Evolutionary conservation across 306 rosid genomes (phyloP), one percentile per base, ranked within the genome.

Genomic region (Senna siamea): DNA sequence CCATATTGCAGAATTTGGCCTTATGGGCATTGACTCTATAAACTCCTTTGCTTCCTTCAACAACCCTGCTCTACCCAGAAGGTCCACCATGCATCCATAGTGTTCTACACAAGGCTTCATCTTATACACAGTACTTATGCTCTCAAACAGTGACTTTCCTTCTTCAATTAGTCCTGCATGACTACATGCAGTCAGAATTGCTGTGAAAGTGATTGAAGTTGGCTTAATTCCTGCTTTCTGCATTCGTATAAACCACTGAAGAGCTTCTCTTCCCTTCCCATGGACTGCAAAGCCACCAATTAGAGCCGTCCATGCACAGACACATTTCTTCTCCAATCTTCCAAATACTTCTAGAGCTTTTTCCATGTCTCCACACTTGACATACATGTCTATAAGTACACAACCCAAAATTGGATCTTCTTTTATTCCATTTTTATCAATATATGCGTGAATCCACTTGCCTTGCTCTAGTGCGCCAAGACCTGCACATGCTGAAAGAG

Each of bases 61-160:
- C 77, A 77, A 73, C 59, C 85, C 92, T 38, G 87, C 87, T 2
- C 88, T 79, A 53, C 92, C 87, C 17, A 81, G 73, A 47, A 88
- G 88, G 50, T 88, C 92, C 63, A 85, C 90, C 85, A 88, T 85
- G 76, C 90, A 85, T 18, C 90, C 88, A 51, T 79, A 83, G 74
- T 88, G 90, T 66, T 88, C 87, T 43, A 85, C 72, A 34, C 74
- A 66, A 17, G 85, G 93, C 54, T 73, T 81, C 76, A 83, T 41
- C 66, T 72, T 72, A 64, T 88, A 74, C 47, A 76, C 67, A 66
- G 47, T 13, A 40, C 11, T 58, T 70, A 81, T 85, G 69, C 82
- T 85, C 77, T 77, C 40, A 75, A 85, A 88, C 52, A 81, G 41
- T 14, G 41, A 80, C 62, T 63, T 84, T n/a, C 87, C 91, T 66